Base-by-base conservation (phyloP, 768 basidiomycete genomes). In the Termitomyces sp. region DNA sequence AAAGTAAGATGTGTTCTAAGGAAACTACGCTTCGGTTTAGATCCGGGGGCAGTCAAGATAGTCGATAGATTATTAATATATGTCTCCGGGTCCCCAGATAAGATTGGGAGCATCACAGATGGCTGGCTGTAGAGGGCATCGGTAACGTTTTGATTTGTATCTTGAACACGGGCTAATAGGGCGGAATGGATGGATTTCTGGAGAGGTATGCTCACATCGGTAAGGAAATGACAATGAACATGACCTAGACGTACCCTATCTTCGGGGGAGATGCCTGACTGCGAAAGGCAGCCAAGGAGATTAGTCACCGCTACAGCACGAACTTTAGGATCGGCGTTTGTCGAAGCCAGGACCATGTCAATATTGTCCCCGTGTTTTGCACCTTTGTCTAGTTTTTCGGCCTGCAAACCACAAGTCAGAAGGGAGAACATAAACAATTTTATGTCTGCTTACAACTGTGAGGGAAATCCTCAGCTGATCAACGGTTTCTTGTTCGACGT, bases 121-220 rank as follows among this genome's bases (percentile, higher is more conserved):
- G 84, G 75, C 1, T 76, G 70, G 1, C 73, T 73, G 69, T 94
- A 95, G 9, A 97, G 73, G 0, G 78, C 80, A 45, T 86, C 76
- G 12, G 94, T 68, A 28, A 97, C 87, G 2, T 70, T 63, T 1
- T 71, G 57, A 30, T 84, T 78, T 7, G 78, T 75, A 62, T 96
- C 94, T 50, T 84, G 78, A 3, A 91, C 71, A 1, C 91, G 84
- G 14, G 85, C 79, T 31, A 87, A 67, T 5, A 98, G 71, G 0
- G 87, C 85, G 2, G 81, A 77, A n/a, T 75, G 76, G 19, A 87
- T 70, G 2, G 85, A 78, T 56, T 78, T 73, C 87, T 87, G 47
- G 15, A 42, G 2, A 37, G 50, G 12, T 46, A 50, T 9, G 6
- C 26, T 67, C 53, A 62, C 50, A 38, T 26, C 30, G 8, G 7